Base-by-base conservation (phyloP, 2,329 filamentous ascomycete genomes). In the Verticillium alfalfae region DNA sequence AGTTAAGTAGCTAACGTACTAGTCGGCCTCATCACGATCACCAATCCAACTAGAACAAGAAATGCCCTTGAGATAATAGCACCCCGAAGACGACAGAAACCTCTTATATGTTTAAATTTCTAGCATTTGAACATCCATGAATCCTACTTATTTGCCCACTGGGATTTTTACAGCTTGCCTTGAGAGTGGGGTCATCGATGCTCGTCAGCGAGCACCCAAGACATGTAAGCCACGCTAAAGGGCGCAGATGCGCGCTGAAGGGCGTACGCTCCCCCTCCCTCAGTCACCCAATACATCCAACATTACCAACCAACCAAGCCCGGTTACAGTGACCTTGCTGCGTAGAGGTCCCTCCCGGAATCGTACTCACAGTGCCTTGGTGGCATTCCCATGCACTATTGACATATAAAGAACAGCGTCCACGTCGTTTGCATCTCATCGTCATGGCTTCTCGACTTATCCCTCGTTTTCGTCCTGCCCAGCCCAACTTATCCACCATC, bases 401-500 rank as follows among this genome's bases (percentile, higher is more conserved):
- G n/a, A 18, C 45, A 22, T 22, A 26, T 52, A 22, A 52, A 22
- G n/a, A 22, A 52, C 18, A 9, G 10, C n/a, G 4, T 45, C 39
- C 39, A 18, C 39, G 8, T 52, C 18, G 9, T 31, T 5, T 22
- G 16, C 45, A 26, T 4, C 45, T 52, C 45, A n/a, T 52, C 54
- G 16, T 16, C n/a, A 59, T 59, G 58, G 58, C 58, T 26, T 59
- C 45, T 8, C 58, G 58, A 56, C 49, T 60, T 36, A 34, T 60
- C 41, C n/a, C 39, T 2, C 38, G 41, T 26, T 8, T 31, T 36
- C 59, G 34, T 34, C 54, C 37, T 26, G 10, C n/a, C 31, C 57
- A 31, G 12, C 6, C 37, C 18, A 22, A 18, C 38, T 37, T 12
- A 5, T 22, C 22, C 5, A 26, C 2, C 34, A 49, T 16, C 34